Evolutionary conservation across 306 rosid genomes (phyloP), one percentile per base, ranked within the genome.

Genomic region (Psophocarpus tetragonolobus): DNA sequence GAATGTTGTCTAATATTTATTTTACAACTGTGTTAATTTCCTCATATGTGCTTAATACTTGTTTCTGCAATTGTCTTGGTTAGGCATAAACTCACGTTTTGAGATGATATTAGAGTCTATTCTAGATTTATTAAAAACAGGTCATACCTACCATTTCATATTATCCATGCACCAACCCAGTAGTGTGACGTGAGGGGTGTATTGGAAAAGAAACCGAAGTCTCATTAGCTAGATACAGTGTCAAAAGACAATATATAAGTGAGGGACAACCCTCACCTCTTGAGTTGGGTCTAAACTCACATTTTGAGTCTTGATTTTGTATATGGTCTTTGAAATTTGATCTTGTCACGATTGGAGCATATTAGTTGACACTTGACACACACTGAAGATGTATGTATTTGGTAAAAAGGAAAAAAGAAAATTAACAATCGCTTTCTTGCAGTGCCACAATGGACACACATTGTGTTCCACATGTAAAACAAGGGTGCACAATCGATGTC

Each of bases 361-460:
- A 26, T 26, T 57, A 23, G 36, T 57, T 13, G 64, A 48, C 24
- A 48, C 56, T 48, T 48, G 56, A 57, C 6, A 57, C 64, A 13
- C 33, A 20, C 69, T 57, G 18, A 5, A 76, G 41, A 78, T 3
- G 74, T 62, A 12, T 57, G 13, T 68, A n/a, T 27, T 60, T 44
- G 14, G 39, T 15, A 26, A 76, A 42, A 38, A 8, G 10, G 35
- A 18, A 39, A 32, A 24, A 5, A 26, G 41, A 29, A 67, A 66
- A 74, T 29, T 79, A 73, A 85, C 80, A 70, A 73, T 42, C 53
- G 74, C 56, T 80, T 68, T 44, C 74, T 81, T 88, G 87, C 95
- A 94, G 99, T 95, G 99, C 81, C 99, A 95, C 90, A 95, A 95
- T 74, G 99, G 99, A 30, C 99, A 95, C 81, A 95, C 99, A 3